Percentiles rank a stretch among this genome's conserved stretches.
Conservation (phyloP, 2,329 filamentous ascomycete genomes). For the Colletotrichum sp. region DNA sequence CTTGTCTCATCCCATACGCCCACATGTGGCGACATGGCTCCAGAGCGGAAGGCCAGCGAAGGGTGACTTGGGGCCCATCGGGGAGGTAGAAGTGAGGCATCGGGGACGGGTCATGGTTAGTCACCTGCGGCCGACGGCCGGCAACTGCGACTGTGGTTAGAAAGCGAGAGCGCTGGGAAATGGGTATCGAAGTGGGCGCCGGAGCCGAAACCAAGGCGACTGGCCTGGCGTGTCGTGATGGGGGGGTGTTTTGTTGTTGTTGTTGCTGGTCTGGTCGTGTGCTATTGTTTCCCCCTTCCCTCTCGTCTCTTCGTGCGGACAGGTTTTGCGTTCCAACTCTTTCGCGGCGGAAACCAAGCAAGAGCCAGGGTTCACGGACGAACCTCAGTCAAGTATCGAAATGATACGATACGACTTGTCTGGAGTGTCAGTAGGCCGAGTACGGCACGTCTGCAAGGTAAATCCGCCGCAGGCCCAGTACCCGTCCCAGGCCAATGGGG, state of each 20-base stretch:
- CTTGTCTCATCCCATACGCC: slow-evolving; percentile 40
- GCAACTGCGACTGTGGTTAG: neutral
- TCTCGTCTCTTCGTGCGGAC: neutral
- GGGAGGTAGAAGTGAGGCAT: slow-evolving; percentile 16
- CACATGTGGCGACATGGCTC: slow-evolving; percentile 25
- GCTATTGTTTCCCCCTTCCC: neutral
- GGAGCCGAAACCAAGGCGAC: slow-evolving; percentile 7
- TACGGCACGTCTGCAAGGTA: slow-evolving; percentile 30
- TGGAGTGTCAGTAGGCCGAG: slow-evolving; percentile 24
- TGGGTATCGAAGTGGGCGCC: neutral
- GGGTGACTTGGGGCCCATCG: neutral
- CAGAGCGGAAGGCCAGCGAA: neutral
- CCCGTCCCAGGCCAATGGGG: slow-evolving; percentile 9
- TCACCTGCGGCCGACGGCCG: slow-evolving; percentile 2
- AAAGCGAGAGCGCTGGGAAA: neutral
- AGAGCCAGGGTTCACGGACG: slow-evolving; percentile 24
- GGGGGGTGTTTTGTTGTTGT: neutral
- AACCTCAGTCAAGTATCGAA: slow-evolving; percentile 23
- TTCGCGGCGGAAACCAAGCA: neutral
- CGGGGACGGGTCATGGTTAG: neutral
- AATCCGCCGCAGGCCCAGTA: slow-evolving; percentile 29
- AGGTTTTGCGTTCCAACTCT: slow-evolving; percentile 13
- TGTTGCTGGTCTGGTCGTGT: neutral
- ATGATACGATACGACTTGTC: slow-evolving; percentile 24
- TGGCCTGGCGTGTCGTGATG: neutral